Base-by-base conservation (phyloP, 129 eudicot species). In the Rutidosis leptorrhynchoides region DNA sequence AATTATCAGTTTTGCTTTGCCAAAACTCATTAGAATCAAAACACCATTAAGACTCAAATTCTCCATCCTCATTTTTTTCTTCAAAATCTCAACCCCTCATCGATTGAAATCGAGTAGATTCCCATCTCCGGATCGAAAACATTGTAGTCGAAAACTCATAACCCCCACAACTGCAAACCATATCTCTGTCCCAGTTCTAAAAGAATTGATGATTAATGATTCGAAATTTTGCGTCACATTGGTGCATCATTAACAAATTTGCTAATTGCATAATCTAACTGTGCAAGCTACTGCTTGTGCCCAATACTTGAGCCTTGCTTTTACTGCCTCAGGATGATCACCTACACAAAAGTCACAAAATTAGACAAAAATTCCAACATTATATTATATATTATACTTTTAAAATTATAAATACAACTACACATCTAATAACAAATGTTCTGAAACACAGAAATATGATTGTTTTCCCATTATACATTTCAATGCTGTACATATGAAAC, bases 271-370 rank as follows among this genome's bases (percentile, higher is more conserved):
- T 62, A 87, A 68, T 68, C 62, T 87, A 49, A 87, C 95, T 24
- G 90, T n/a, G n/a, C n/a, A n/a, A n/a, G n/a, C n/a, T n/a, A n/a
- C n/a, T n/a, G n/a, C n/a, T n/a, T n/a, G n/a, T 37, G 95, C 95
- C 95, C 90, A 87, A 70, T 73, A 87, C 71, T 84, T 87, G 22
- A 87, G 85, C 81, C 95, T 84, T 56, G 95, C 95, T 84, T 87
- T 87, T 29, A 87, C 95, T 55, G 75, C 95, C 72, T 84, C 95
- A 27, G 95, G 95, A 77, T 84, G 82, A 69, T 87, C 95, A 68
- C 95, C 95, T 87, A 49, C 37, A 67, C 56, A 22, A 67, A 64
- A 17, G 14, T 52, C 23, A 27, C 3, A 64, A 37, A 11, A 54
- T 40, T 57, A 70, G 49, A 70, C 2, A 21, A 28, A 29, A 19